Conservation (phyloP, 1,139 yeast genomes). For the Kurtzmaniella natalensis region DNA sequence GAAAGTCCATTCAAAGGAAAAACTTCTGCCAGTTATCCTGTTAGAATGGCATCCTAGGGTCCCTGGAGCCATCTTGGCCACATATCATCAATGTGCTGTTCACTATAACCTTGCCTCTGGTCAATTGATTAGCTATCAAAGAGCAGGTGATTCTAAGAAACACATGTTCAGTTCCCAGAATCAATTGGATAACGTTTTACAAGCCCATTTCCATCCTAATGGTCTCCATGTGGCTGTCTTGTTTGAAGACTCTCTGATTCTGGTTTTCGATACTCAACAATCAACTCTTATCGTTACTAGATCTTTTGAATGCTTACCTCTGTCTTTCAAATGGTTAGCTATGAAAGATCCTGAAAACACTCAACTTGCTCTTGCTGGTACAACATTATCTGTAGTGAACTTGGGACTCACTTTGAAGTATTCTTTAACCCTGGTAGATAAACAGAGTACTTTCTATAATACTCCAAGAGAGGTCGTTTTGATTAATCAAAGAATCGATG, state of each 20-base stretch:
- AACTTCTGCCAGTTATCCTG: slow-evolving; percentile 56
- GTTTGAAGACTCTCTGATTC: slow-evolving; percentile 31
- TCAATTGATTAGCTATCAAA: slow-evolving; percentile 30
- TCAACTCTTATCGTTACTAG: slow-evolving; percentile 42
- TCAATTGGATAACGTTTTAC: slow-evolving; percentile 40
- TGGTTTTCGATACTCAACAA: slow-evolving; percentile 86
- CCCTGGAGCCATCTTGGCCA: slow-evolving; percentile 68
- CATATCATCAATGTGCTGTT: slow-evolving; percentile 68
- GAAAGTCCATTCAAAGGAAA: slow-evolving; percentile 43
- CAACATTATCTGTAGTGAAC: slow-evolving; percentile 61
- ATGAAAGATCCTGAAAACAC: slow-evolving; percentile 80
- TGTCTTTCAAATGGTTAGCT: slow-evolving; percentile 58
- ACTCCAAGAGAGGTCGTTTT: slow-evolving; percentile 22
- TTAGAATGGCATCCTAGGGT: slow-evolving; percentile 88
- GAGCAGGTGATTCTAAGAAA: slow-evolving; percentile 18
- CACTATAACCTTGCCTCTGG: slow-evolving; percentile 64
- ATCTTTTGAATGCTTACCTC: slow-evolving; percentile 17
- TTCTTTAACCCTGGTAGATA: slow-evolving; percentile 74
- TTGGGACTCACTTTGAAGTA: slow-evolving; percentile 81
- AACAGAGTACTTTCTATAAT: slow-evolving; percentile 74
- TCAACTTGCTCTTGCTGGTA: slow-evolving; percentile 59
- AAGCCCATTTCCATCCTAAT: slow-evolving; percentile 86
- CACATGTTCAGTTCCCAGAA: slow-evolving; percentile 39
- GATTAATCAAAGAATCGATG: slow-evolving; percentile 37
- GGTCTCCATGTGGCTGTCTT: slow-evolving; percentile 65